phyloP scores from a whole-genome alignment of 768 basidiomycete genomes.

The Porpolomopsis calyptriformis region DNA sequence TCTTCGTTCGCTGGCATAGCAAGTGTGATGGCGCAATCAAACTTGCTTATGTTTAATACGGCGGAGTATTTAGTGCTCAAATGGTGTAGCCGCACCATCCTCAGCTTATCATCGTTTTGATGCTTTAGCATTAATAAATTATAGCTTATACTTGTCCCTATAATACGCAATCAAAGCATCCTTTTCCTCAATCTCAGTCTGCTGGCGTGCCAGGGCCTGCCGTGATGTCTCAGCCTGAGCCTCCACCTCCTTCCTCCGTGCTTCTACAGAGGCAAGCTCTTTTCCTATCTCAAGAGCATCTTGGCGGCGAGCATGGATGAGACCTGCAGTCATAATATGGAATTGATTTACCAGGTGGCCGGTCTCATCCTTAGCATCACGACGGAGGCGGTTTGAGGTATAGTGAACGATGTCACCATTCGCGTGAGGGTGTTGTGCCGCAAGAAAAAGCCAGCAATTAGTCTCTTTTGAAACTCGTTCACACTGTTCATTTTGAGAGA shows the following conservation, averaged over 20 bases:
- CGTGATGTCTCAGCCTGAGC: too few relatives aligned
- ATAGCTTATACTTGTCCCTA: too few relatives aligned
- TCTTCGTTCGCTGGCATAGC: too few relatives aligned
- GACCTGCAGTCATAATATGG: background rate
- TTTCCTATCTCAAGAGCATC: conserved; percentile 7
- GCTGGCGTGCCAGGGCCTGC: background rate
- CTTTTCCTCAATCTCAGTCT: background rate
- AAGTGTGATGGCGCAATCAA: too few relatives aligned
- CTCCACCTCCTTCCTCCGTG: background rate
- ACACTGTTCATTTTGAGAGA: too few relatives aligned
- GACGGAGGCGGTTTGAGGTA: conserved; percentile 7
- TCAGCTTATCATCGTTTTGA: too few relatives aligned
- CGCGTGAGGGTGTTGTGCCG: conserved; percentile 6
- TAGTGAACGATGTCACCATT: conserved; percentile 4
- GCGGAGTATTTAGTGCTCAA: too few relatives aligned
- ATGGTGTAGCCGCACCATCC: too few relatives aligned
- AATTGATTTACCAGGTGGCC: conserved; percentile 5
- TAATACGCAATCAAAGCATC: conserved; percentile 1
- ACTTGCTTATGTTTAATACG: too few relatives aligned
- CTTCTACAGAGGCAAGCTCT: conserved; percentile 4
- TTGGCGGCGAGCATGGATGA: conserved; percentile 1
- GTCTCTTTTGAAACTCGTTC: conserved; percentile 6
- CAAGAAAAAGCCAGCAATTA: conserved; percentile 6
- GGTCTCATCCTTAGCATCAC: conserved; percentile 7
- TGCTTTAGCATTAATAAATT: too few relatives aligned